Evolutionary conservation across 352 stramenopile species (phyloP), one percentile per base, ranked within the genome.

Genomic region (Aphanomyces euteiches): DNA sequence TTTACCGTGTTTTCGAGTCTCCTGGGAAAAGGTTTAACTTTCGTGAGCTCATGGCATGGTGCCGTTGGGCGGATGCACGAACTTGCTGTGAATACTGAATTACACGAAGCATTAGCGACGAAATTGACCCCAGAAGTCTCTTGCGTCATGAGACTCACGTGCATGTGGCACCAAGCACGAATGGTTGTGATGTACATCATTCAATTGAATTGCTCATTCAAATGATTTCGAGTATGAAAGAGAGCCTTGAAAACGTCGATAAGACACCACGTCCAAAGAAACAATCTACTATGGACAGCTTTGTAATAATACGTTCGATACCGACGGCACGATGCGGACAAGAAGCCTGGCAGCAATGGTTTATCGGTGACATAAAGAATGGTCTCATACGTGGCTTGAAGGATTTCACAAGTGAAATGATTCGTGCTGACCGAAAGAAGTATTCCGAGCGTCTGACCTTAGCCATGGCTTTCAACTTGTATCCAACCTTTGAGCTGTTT

Each of bases 41-140:
- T 37, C 54, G 54, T 41, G 54, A 61, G 54, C 54, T 61, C 54
- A 67, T 56, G 58, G 3, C 58, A 21, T 67, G 58, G 39, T 79
- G 59, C n/a, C 54, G 3, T 43, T 61, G 54, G 54, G 28, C 54
- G 5, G 54, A 61, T 37, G 54, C 54, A 39, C 48, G 37, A 21
- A 66, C 13, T 7, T 28, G 15, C 36, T 61, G 50, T 36, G 36
- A 69, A 21, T 69, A 43, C 34, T 7, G 1, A n/a, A 28, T 66
- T 13, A 53, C 57, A 38, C 37, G 38, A 36, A 66, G 37, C n/a
- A 47, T 66, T 50, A 50, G 37, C 15, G 36, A 58, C 1, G 59
- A 67, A 7, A 67, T 67, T 58, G 47, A 67, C 40, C 59, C 59
- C 5, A 36, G 47, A 45, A 58, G 56, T n/a, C 38, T 67, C 19